A percentile compares a stretch with the other conserved stretches of the same genome.
These are phyloP conservation scores for Candida insectorum DNA, from an alignment of 805 yeast genomes.

Conservation along the genomic window DNA sequence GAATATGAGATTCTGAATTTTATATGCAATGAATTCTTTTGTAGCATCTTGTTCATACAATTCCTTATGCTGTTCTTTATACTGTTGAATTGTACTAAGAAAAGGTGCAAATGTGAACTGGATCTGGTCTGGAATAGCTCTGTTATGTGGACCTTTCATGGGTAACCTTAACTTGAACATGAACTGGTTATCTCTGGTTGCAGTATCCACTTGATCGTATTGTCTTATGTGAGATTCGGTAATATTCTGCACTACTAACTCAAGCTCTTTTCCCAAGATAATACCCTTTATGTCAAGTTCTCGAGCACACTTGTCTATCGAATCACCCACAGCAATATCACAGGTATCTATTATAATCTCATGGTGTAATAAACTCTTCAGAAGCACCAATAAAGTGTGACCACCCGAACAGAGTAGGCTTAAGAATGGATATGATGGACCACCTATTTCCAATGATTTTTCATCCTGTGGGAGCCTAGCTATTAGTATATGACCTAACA, in stretches of 20 bases:
- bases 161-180: constrained; percentile 28
- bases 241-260: constrained; percentile 43
- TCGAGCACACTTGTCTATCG: constrained; percentile 89
- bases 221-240: constrained; percentile 20
- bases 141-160: constrained; percentile 28
- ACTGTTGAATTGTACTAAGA: constrained; percentile 48
- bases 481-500: constrained; percentile 86
- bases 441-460: background rate
- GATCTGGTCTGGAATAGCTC: constrained; percentile 22
- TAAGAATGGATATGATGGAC: constrained; percentile 62
- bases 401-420: constrained; percentile 89
- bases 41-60: constrained; percentile 26
- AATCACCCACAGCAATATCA: constrained; percentile 92
- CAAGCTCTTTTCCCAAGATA: constrained; percentile 85
- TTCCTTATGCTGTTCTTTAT: constrained; percentile 9
- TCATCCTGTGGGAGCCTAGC: constrained; percentile 17
- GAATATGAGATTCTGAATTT: constrained; percentile 64
- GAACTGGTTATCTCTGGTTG: constrained; percentile 20
- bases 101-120: constrained; percentile 78
- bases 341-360: constrained; percentile 68
- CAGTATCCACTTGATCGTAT: constrained; percentile 19
- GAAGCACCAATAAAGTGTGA: constrained; percentile 82
- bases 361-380: constrained; percentile 60
- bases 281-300: constrained; percentile 75
- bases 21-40: constrained; percentile 50